Percentiles rank a stretch among this genome's conserved stretches.
These are phyloP conservation scores for Akanthomyces dipterigenus DNA, from an alignment of 2,329 filamentous ascomycete species.

Conservation along the genomic window DNA sequence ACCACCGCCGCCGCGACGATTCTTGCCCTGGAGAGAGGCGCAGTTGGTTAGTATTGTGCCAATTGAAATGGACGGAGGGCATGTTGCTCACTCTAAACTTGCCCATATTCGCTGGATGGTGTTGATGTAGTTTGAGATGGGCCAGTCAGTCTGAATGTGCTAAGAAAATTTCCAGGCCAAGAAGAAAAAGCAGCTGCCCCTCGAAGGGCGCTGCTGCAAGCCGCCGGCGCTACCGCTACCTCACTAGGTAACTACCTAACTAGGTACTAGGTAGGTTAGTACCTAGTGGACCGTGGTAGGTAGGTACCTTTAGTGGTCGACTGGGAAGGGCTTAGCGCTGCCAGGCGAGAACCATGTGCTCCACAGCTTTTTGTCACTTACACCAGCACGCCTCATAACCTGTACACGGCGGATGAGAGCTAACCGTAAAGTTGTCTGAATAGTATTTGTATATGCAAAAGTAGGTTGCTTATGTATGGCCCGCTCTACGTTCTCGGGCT, in stretches of 20 bases:
- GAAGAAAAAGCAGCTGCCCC: slow-evolving; percentile 6
- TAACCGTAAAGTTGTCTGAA: background rate
- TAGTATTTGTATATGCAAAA: slow-evolving; percentile 3
- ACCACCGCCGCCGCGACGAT: slow-evolving; percentile 30
- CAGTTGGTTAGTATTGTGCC: background rate
- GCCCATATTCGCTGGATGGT: slow-evolving; percentile 4
- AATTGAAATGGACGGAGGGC: background rate
- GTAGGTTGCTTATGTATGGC: background rate
- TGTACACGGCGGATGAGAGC: background rate
- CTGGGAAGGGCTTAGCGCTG: slow-evolving; percentile 3
- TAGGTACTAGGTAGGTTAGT: too few relatives aligned
- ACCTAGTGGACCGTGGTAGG: too few relatives aligned
- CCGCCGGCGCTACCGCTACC: background rate
- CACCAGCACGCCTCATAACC: background rate
- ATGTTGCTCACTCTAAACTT: slow-evolving; percentile 10
- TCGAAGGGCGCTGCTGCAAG: background rate
- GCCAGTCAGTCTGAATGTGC: background rate
- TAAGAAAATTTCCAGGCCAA: slow-evolving; percentile 9
- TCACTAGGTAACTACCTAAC: too few relatives aligned
- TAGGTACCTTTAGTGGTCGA: background rate
- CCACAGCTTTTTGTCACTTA: background rate
- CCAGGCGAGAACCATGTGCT: background rate
- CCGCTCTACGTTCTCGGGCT: slow-evolving; percentile 44
- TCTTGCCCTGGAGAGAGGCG: slow-evolving; percentile 22
- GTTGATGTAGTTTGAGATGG: background rate